Percentiles rank a stretch among this genome's conserved stretches.
phyloP scores from a whole-genome alignment of 306 rosid genomes.

The Luffa acutangula region DNA sequence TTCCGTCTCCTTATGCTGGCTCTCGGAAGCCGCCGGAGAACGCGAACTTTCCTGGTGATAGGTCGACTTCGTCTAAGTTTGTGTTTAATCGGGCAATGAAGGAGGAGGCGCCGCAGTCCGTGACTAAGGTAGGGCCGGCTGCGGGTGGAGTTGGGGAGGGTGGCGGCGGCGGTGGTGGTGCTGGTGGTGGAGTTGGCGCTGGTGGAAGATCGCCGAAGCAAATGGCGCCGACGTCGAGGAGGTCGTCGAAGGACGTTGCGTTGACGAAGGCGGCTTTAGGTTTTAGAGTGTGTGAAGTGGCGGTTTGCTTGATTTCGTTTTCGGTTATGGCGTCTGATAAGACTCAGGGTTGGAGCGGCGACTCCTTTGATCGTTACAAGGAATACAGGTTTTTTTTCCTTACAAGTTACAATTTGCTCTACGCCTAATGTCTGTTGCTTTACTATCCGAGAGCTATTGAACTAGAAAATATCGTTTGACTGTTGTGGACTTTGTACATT shows the following conservation, averaged over 20 bases:
- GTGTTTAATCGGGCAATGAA: constrained; percentile 27
- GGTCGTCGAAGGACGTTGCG: constrained; percentile 32
- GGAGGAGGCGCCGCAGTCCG: constrained; percentile 32
- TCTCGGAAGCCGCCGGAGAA: constrained; percentile 20
- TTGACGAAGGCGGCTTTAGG: constrained; percentile 61
- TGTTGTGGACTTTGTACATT: not conserved
- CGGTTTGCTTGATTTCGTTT: constrained; percentile 77
- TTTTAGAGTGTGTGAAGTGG: constrained; percentile 65
- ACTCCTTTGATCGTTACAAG: constrained; percentile 91
- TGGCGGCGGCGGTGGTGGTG: constrained; percentile 1
- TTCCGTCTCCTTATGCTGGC: constrained; percentile 17
- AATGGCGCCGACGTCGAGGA: not conserved
- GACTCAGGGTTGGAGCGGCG: constrained; percentile 98
- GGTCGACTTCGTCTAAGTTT: constrained; percentile 18
- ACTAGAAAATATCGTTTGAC: not conserved
- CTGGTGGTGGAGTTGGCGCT: not conserved
- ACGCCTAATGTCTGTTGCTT: not conserved
- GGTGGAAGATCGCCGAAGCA: constrained; percentile 25
- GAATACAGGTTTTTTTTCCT: constrained; percentile 73
- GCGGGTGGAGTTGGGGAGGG: constrained; percentile 16
- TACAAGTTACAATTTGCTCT: not conserved
- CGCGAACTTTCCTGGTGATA: constrained; percentile 3
- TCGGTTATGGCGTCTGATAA: constrained; percentile 96
- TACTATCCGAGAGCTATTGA: not conserved
- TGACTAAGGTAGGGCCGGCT: constrained; percentile 32